phyloP scores from a whole-genome alignment of 1,139 yeast species.

The Blastobotrys serpentis region DNA sequence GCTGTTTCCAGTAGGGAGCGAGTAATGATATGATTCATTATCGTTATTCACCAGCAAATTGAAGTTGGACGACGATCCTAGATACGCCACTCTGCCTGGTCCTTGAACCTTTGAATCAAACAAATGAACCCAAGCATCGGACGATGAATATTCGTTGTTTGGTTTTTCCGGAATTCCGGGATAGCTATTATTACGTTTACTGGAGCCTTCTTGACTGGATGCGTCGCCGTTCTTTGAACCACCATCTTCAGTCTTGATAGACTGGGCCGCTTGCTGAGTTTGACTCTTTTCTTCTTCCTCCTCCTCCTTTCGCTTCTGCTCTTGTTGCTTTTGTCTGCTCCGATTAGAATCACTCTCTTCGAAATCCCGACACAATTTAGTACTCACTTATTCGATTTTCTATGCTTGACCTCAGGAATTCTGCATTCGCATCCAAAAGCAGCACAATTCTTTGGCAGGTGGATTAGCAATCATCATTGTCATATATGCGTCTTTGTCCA shows the following conservation, averaged over 20 bases:
- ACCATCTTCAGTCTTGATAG: neutral
- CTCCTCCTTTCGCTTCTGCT: slow-evolving; percentile 4
- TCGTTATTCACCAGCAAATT: slow-evolving; percentile 37
- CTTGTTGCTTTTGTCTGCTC: slow-evolving; percentile 10
- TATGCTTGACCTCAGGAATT: slow-evolving; percentile 50
- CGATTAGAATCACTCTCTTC: too few species aligned
- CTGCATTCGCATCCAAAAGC: slow-evolving; percentile 75
- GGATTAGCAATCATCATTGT: too few species aligned
- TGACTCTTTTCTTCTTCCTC: slow-evolving; percentile 5
- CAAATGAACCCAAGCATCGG: slow-evolving; percentile 20
- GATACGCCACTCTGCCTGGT: slow-evolving; percentile 33
- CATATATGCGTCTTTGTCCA: neutral
- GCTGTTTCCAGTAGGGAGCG: slow-evolving; percentile 36
- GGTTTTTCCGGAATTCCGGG: slow-evolving; percentile 13
- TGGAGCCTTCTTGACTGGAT: neutral
- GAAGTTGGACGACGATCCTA: slow-evolving; percentile 38
- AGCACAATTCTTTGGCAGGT: slow-evolving; percentile 66
- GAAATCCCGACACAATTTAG: too few species aligned
- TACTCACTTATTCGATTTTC: slow-evolving; percentile 16
- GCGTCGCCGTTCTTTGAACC: neutral
- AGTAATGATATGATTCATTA: slow-evolving; percentile 36
- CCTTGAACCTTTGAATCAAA: slow-evolving; percentile 26
- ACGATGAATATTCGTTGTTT: slow-evolving; percentile 10
- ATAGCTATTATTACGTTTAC: neutral
- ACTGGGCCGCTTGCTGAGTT: slow-evolving; percentile 7